phyloP scores from a whole-genome alignment of 2,329 filamentous ascomycete species.

The Aspergillus proliferans region DNA sequence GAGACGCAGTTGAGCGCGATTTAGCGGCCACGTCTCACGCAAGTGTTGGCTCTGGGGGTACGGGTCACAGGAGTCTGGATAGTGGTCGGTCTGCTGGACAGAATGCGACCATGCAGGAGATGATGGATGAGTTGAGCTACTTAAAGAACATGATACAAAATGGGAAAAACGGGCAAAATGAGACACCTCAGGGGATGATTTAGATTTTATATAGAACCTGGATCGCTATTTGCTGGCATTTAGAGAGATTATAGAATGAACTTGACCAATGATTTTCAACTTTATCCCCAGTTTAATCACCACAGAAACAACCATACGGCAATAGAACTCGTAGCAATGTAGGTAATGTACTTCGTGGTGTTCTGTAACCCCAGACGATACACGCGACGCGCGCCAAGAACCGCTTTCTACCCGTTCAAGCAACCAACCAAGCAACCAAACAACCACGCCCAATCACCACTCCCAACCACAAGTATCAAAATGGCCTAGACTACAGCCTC shows the following conservation, averaged over 20 bases:
- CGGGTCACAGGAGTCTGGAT: slow-evolving; percentile 9
- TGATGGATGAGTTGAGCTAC: slow-evolving; percentile 49
- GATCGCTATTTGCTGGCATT: too few species aligned
- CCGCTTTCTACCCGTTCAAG: not conserved
- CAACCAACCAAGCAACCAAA: not conserved
- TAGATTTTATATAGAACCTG: slow-evolving; percentile 1
- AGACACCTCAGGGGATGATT: slow-evolving; percentile 8
- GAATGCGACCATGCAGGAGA: slow-evolving; percentile 39
- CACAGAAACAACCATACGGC: too few species aligned
- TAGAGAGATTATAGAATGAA: not conserved
- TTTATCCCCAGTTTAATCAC: too few species aligned
- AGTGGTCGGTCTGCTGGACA: slow-evolving; percentile 20
- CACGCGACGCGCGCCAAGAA: not conserved
- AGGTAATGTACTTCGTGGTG: too few species aligned
- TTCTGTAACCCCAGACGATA: not conserved
- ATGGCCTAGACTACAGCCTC: not conserved
- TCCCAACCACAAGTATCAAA: not conserved
- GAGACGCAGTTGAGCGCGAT: slow-evolving; percentile 1
- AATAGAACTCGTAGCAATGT: too few species aligned
- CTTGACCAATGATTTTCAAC: not conserved
- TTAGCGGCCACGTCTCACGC: not conserved
- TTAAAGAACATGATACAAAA: slow-evolving; percentile 43
- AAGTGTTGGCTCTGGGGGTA: not conserved
- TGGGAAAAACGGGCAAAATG: slow-evolving; percentile 8
- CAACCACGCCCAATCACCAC: not conserved